Base-by-base conservation (phyloP, 169 alveolate species). In the Toxoplasma gondii region DNA sequence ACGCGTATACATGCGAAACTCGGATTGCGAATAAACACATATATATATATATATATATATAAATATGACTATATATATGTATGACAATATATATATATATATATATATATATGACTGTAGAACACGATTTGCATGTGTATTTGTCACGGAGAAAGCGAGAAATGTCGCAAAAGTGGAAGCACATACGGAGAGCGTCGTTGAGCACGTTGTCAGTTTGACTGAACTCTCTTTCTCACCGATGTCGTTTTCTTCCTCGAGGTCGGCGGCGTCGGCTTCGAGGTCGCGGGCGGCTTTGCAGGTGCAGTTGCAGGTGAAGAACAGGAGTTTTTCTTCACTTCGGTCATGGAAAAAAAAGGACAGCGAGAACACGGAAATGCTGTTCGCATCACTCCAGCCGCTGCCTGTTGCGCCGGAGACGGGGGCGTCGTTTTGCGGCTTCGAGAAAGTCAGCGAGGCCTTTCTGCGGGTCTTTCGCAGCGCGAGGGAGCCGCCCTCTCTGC, bases 241-340 rank as follows among this genome's bases (percentile, higher is more conserved):
- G 38, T 90, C 78, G 38, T 34, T 88, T 45, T 90, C 88, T 38
- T 88, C 93, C 31, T 78, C 86, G 45, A n/a, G 44, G 67, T 67
- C 90, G 5, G 44, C 84, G 84, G 43, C 43, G 38, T 12, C 45
- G 10, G 1, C 43, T n/a, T 36, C 45, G 84, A n/a, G 34, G 67
- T 78, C 93, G 39, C 82, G 86, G 2, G 86, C 64, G 53, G 93
- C 93, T 90, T 90, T 90, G 88, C 93, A 69, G 69, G 49, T 69
- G 88, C 93, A 58, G 74, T 49, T 38, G 88, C 93, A 90, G 67
- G 80, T n/a, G 94, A 91, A 91, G 67, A 91, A 70, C 67, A 91
- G 94, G 44, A 91, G 82, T 31, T 84, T 91, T 36, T 58, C 54
- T 58, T 43, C 69, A 12, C 78, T 87, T 36, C 69, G 81, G 41